phyloP scores from a whole-genome alignment of 73 alveolate genomes.

The Durusdinium trenchii region DNA sequence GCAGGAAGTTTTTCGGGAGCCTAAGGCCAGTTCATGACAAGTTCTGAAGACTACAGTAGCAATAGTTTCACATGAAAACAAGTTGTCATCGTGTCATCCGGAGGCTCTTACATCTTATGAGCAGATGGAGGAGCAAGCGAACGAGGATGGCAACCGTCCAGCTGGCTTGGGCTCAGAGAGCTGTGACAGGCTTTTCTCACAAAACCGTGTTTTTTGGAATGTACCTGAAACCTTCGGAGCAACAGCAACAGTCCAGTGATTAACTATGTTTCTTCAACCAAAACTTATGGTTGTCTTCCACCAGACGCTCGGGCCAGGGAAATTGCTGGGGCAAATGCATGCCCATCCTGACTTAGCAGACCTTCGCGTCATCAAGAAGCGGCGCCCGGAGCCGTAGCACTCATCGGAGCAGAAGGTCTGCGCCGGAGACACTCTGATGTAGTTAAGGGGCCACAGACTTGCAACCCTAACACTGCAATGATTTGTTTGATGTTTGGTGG shows the following conservation, averaged over 20 bases:
- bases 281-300: not conserved
- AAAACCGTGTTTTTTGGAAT: too few species aligned
- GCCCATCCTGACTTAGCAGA: not conserved
- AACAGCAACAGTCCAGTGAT: not conserved
- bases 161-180: not conserved
- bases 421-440: too few species aligned
- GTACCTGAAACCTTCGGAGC: not conserved
- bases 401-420: too few species aligned
- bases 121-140: conserved; percentile 68
- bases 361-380: conserved; percentile 40
- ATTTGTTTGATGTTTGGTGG: too few species aligned
- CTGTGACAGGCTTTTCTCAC: not conserved
- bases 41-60: too few species aligned
- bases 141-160: conserved; percentile 12
- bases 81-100: too few species aligned
- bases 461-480: too few species aligned
- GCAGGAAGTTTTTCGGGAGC: too few species aligned
- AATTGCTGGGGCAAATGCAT: conserved; percentile 14
- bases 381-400: conserved; percentile 27
- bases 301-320: conserved; percentile 15
- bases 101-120: conserved; percentile 43
- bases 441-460: too few species aligned
- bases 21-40: too few species aligned
- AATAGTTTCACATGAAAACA: too few species aligned
- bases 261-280: not conserved